Evolutionary conservation across 208 protist genomes (phyloP), one percentile per base, ranked within the genome.

Genomic region (Herpetomonas muscarum): DNA sequence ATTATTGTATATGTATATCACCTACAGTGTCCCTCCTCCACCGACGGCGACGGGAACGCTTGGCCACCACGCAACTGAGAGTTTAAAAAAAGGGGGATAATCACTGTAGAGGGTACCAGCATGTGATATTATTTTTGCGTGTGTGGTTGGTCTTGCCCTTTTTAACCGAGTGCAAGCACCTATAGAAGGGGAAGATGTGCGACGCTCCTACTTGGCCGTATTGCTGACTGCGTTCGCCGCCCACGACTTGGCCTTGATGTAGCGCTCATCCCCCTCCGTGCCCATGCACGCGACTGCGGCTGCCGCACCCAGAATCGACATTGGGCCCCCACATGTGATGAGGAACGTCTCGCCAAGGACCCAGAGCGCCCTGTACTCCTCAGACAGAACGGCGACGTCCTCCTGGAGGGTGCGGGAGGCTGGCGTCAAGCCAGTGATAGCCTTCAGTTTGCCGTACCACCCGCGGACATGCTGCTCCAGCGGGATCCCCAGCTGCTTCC

Each of bases 301-400:
- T n/a, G 17, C 22, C 5, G 67, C 69, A 1, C 83, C 83, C 5
- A 74, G 13, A 5, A 86, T 36, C 25, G 79, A 66, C 28, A 64
- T 70, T 5, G 69, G 24, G 46, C 84, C 80, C 10, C 84, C 84
- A 48, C 63, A 81, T 1, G 67, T 61, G 12, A 91, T 36, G 5
- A 79, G 21, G 5, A 58, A 15, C 10, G 48, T 46, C 10, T 79
- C 42, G 9, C 69, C 21, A 4, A 46, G 28, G 1, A 64, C 41
- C 10, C 62, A 49, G 15, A 61, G 3, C 10, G 49, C 52, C 22
- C 24, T 55, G 63, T 87, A 65, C 2, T 37, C 51, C 15, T 51
- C 32, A n/a, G 72, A 34, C 9, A 72, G 19, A 4, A n/a, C n/a
- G 37, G 70, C 65, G 19, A 83, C 56, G 55, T 89, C 81, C 34